Percentiles rank a stretch among this genome's conserved stretches.
Evolutionary conservation across 1,284 basidiomycete species (phyloP).

Genomic region (Moesziomyces sp.): DNA sequence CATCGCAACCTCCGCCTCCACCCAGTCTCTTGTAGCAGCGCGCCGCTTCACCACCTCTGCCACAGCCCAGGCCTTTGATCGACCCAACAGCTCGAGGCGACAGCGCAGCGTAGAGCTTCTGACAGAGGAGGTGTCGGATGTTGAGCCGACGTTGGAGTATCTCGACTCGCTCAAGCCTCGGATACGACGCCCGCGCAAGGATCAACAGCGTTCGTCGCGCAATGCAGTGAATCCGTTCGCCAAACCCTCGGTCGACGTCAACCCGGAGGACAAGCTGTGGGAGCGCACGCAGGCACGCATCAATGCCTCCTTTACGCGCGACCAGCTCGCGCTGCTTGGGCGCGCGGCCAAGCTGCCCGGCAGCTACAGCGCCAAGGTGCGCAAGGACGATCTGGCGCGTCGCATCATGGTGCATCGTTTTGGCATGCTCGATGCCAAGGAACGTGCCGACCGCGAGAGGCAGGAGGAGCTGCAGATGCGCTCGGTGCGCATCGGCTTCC

Average conservation of each 20-base stretch:
- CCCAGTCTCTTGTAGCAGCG: background rate
- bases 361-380: slow-evolving; percentile 15
- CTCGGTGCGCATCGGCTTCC: slow-evolving; percentile 21
- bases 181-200: background rate
- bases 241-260: slow-evolving; percentile 9
- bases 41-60: background rate
- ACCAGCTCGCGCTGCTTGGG: slow-evolving; percentile 28
- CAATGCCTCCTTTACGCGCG: slow-evolving; percentile 41
- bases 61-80: background rate
- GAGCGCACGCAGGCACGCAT: slow-evolving; percentile 32
- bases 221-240: slow-evolving; percentile 21
- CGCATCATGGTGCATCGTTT: slow-evolving; percentile 46
- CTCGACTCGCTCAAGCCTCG: slow-evolving; percentile 45
- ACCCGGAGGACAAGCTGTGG: slow-evolving; percentile 38
- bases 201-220: slow-evolving; percentile 4
- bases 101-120: slow-evolving; percentile 11
- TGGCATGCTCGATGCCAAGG: slow-evolving; percentile 34
- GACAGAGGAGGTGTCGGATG: slow-evolving; percentile 26
- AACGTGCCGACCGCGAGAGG: slow-evolving; percentile 26
- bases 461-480: slow-evolving; percentile 28
- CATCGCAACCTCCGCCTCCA: background rate
- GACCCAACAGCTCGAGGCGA: background rate
- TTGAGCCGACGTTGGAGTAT: slow-evolving; percentile 38
- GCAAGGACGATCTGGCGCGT: slow-evolving; percentile 33
- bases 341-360: slow-evolving; percentile 34